Conservation (phyloP, 2,329 filamentous ascomycete genomes). For the Ceratocystis cacaofunesta region DNA sequence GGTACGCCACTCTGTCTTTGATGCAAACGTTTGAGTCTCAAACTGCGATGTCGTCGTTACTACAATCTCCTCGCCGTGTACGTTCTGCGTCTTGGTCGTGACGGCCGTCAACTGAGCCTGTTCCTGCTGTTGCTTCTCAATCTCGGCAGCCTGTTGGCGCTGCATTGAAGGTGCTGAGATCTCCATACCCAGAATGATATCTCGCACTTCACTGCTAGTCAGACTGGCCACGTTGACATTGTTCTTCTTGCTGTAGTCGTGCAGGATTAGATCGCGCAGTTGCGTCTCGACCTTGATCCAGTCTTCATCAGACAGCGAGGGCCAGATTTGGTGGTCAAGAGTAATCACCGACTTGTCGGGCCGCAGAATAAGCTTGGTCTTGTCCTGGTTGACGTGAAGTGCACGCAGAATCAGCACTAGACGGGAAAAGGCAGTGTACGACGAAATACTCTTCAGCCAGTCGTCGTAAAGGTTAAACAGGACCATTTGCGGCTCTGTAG, state of each 20-base stretch:
- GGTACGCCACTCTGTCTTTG: slow-evolving; percentile 97
- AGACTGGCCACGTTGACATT: slow-evolving; percentile 97
- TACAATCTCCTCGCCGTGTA: slow-evolving; percentile 92
- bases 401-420: slow-evolving; percentile 85
- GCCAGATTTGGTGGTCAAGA: slow-evolving; percentile 98
- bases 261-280: slow-evolving; percentile 85
- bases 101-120: slow-evolving; percentile 93
- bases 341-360: slow-evolving; percentile 98
- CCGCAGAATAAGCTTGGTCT: slow-evolving; percentile 87
- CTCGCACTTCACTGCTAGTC: slow-evolving; percentile 90
- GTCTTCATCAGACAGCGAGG: slow-evolving; percentile 80
- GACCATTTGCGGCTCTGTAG: slow-evolving; percentile 99
- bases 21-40: slow-evolving; percentile 93
- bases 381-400: slow-evolving; percentile 93
- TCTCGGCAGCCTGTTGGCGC: slow-evolving; percentile 93
- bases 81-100: slow-evolving; percentile 95
- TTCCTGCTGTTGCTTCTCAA: slow-evolving; percentile 97
- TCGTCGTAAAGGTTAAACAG: slow-evolving; percentile 98
- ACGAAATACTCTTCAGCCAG: slow-evolving; percentile 96
- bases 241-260: slow-evolving; percentile 99
- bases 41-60: slow-evolving; percentile 97
- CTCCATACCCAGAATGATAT: slow-evolving; percentile 99
- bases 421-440: slow-evolving; percentile 95
- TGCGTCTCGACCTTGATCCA: slow-evolving; percentile 99
- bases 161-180: slow-evolving; percentile 97